Conservation (phyloP, 1,139 yeast genomes). For the Suhomyces ambrosiae region DNA sequence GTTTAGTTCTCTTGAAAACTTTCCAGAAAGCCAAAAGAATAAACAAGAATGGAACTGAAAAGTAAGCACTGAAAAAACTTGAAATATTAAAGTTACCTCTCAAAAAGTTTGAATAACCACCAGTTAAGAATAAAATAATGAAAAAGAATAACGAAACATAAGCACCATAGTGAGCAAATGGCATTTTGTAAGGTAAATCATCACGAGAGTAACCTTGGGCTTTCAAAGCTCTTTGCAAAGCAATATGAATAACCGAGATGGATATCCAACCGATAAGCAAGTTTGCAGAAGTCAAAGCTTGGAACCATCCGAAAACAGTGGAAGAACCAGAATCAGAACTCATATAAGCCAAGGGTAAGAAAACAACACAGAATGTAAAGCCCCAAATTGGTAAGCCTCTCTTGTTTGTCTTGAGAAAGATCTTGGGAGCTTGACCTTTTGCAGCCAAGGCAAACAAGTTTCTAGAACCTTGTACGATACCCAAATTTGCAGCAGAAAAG, state of each 20-base stretch:
- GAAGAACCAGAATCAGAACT: conserved; percentile 22
- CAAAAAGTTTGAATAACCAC: conserved; percentile 43
- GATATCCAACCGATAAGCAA: conserved; percentile 30
- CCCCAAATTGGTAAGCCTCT: conserved; percentile 19
- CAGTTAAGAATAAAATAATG: conserved; percentile 36
- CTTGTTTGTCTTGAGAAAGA: conserved; percentile 28
- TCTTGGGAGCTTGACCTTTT: conserved; percentile 77
- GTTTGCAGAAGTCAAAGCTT: conserved; percentile 27
- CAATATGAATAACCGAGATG: conserved; percentile 35
- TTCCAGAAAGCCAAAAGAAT: conserved; percentile 33
- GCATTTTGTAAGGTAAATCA: conserved; percentile 36
- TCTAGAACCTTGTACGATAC: conserved; percentile 77
- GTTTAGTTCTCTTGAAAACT: conserved; percentile 28
- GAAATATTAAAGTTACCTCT: conserved; percentile 36
- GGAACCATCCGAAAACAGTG: conserved; percentile 34
- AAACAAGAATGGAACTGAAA: conserved; percentile 35
- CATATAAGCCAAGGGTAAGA: conserved; percentile 35
- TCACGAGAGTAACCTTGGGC: conserved; percentile 41
- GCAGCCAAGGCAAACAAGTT: conserved; percentile 80
- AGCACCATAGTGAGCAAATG: conserved; percentile 30
- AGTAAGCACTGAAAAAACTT: conserved; percentile 40
- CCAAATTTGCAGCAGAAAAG: conserved; percentile 31
- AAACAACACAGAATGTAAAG: conserved; percentile 26
- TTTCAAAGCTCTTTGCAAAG: conserved; percentile 35
- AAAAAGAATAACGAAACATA: conserved; percentile 40